Percentiles rank a stretch among this genome's conserved stretches.
phyloP scores from a whole-genome alignment of 345 rosid genomes.

The Populus pruinosa region DNA sequence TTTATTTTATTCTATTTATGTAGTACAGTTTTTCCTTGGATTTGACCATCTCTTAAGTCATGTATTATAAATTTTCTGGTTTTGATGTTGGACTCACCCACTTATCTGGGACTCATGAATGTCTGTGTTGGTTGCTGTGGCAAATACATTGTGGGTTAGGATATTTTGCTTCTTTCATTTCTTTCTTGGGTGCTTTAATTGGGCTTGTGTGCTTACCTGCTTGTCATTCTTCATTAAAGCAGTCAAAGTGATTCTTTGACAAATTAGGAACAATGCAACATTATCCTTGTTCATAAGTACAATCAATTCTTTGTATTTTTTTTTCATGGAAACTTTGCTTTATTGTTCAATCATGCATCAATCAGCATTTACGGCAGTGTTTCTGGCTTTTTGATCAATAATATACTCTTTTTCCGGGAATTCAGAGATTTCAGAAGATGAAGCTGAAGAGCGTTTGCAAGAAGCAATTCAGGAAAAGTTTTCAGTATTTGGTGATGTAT shows the following conservation, averaged over 20 bases:
- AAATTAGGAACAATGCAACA: neutral
- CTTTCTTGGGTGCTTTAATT: neutral
- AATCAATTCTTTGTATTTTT: neutral
- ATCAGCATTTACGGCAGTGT: neutral
- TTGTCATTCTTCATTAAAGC: neutral
- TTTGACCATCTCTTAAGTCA: neutral
- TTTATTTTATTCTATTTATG: neutral
- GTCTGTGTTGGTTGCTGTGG: neutral
- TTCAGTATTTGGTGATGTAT: conserved; percentile 93
- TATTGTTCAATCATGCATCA: conserved; percentile 7
- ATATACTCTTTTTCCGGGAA: conserved; percentile 17
- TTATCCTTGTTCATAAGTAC: neutral
- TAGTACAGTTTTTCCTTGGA: neutral
- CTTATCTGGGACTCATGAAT: neutral
- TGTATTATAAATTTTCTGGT: neutral
- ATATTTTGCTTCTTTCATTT: neutral
- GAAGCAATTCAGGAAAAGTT: conserved; percentile 96
- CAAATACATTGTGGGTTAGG: neutral
- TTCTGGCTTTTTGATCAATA: conserved; percentile 14
- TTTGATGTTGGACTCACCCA: neutral
- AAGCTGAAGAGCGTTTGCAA: conserved; percentile 93
- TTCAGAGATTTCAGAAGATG: conserved; percentile 95
- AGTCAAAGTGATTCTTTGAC: neutral
- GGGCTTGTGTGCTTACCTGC: neutral
- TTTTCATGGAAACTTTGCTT: neutral